Conservation (phyloP, 1,139 yeast genomes). For the Geotrichum carabidarum region DNA sequence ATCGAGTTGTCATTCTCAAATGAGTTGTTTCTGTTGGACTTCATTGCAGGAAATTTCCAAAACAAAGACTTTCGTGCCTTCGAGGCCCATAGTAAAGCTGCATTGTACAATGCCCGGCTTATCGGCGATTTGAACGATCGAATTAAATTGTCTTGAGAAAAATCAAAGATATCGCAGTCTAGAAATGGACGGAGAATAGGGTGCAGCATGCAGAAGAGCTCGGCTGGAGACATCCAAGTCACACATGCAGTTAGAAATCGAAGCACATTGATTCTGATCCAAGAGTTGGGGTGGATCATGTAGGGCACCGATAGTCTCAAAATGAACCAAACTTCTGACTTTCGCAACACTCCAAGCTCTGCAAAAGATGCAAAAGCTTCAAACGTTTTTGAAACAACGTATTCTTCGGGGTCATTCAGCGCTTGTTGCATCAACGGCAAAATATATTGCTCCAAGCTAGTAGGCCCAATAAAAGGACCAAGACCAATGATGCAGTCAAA, state of each 20-base stretch:
- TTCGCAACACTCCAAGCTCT: constrained; percentile 51
- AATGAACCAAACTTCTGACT: constrained; percentile 49
- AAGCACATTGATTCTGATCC: constrained; percentile 72
- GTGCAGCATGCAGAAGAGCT: constrained; percentile 71
- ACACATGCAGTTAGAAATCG: constrained; percentile 59
- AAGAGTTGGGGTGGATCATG: constrained; percentile 77
- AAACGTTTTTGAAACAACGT: constrained; percentile 71
- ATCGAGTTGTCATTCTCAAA: constrained; percentile 15
- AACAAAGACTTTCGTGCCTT: constrained; percentile 64
- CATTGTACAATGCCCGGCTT: constrained; percentile 59
- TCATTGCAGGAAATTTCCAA: constrained; percentile 56
- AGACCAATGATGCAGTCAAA: constrained; percentile 72
- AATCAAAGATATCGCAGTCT: constrained; percentile 65
- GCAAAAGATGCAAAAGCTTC: constrained; percentile 57
- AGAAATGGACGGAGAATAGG: constrained; percentile 78
- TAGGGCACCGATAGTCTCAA: constrained; percentile 47
- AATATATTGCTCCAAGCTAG: constrained; percentile 81
- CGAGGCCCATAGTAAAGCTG: constrained; percentile 67
- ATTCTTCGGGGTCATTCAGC: constrained; percentile 74
- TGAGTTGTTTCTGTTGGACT: constrained; percentile 43
- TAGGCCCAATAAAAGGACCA: constrained; percentile 74
- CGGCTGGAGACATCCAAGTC: constrained; percentile 64
- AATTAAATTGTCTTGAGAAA: constrained; percentile 59
- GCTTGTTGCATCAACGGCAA: constrained; percentile 81
- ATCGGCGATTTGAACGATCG: constrained; percentile 64